Conservation (phyloP, 352 stramenopile genomes). For the Phytophthora europaea region DNA sequence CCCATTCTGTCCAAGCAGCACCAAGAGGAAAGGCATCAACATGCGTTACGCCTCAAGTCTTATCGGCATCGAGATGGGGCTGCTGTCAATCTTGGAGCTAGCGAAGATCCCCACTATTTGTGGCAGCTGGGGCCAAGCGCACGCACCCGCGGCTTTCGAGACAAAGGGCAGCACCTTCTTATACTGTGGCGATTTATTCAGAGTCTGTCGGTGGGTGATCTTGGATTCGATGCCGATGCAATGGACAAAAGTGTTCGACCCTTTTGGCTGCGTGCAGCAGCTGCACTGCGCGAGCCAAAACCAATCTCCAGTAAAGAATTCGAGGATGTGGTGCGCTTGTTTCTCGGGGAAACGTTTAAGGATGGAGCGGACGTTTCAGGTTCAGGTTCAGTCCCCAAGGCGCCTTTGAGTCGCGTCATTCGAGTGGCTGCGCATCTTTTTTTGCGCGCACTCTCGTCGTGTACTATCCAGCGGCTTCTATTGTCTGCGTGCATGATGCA, state of each 20-base stretch:
- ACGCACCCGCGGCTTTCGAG: not conserved
- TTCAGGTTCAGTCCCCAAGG: not conserved
- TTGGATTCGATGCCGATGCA: not conserved
- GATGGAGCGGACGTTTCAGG: not conserved
- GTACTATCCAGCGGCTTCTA: slow-evolving; percentile 9
- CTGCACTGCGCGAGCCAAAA: slow-evolving; percentile 1
- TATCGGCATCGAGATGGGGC: not conserved
- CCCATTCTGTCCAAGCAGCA: not conserved
- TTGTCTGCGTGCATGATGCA: slow-evolving; percentile 6
- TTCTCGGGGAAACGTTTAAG: not conserved
- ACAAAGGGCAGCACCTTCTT: slow-evolving; percentile 26
- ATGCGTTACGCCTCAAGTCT: not conserved
- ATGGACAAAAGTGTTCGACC: not conserved
- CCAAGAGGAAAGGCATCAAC: not conserved
- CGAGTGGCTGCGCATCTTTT: slow-evolving; percentile 12
- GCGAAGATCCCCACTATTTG: not conserved
- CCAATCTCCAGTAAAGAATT: not conserved
- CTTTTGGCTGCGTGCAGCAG: slow-evolving; percentile 17
- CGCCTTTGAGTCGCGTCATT: not conserved
- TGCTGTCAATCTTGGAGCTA: not conserved
- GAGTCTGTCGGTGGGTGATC: slow-evolving; percentile 8
- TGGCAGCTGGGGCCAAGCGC: slow-evolving; percentile 1
- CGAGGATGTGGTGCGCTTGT: not conserved
- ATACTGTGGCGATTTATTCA: slow-evolving; percentile 31
- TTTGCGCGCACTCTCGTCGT: slow-evolving; percentile 17